phyloP scores from a whole-genome alignment of 106 monocot genomes.

The Phalaenopsis aphrodite region DNA sequence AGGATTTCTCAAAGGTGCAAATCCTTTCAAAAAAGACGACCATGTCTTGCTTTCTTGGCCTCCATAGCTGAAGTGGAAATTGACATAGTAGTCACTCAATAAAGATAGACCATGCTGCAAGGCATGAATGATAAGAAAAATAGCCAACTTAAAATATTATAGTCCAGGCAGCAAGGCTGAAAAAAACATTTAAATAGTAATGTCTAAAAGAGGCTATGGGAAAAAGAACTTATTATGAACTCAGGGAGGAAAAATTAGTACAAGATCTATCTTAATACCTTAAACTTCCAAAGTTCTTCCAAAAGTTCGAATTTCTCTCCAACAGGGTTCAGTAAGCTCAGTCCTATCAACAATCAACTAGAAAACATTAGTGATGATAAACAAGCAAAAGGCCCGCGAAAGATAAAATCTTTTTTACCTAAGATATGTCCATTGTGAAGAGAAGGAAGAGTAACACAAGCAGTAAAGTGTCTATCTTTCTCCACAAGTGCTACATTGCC shows the following conservation, averaged over 20 bases:
- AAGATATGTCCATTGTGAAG: slow-evolving; percentile 60
- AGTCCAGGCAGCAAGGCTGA: neutral
- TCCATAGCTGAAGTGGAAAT: slow-evolving; percentile 33
- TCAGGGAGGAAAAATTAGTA: slow-evolving; percentile 4
- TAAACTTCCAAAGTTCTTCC: slow-evolving; percentile 42
- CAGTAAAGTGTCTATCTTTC: slow-evolving; percentile 20
- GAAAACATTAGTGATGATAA: neutral
- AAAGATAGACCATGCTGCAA: slow-evolving; percentile 55
- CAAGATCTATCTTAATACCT: slow-evolving; percentile 36
- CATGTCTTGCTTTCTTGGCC: slow-evolving; percentile 34
- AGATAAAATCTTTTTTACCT: slow-evolving; percentile 31
- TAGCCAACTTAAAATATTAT: neutral
- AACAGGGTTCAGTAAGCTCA: slow-evolving; percentile 43
- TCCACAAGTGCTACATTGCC: slow-evolving; percentile 37
- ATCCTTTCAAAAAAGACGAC: slow-evolving; percentile 23
- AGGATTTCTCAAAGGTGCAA: neutral
- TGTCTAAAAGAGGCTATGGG: neutral
- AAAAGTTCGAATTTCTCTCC: slow-evolving; percentile 34
- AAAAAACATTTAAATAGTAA: neutral
- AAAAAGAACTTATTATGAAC: neutral
- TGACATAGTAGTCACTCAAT: slow-evolving; percentile 37
- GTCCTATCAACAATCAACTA: slow-evolving; percentile 29
- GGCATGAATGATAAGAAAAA: neutral
- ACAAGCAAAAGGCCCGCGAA: neutral
- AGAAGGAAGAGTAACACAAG: slow-evolving; percentile 60